Conservation (phyloP, 306 rosid genomes). For the Trifolium pratense region DNA sequence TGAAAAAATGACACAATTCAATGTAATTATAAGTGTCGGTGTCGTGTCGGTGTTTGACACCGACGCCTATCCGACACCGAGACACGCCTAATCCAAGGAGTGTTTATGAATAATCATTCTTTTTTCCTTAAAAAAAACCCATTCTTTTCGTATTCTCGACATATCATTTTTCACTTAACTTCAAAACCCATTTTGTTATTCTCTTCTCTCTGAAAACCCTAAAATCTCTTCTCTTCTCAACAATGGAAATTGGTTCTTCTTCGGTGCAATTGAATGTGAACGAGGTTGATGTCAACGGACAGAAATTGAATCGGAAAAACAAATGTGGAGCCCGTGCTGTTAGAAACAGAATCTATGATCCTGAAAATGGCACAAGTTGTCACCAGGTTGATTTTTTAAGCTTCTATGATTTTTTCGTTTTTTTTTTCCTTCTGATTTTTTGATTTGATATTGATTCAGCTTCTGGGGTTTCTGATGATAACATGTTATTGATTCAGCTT, state of each 20-base stretch:
- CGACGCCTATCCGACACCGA: no score
- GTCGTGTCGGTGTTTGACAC: no score
- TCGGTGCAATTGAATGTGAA: background rate
- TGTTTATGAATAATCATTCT: no score
- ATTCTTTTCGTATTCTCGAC: no score
- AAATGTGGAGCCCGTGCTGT: constrained; percentile 47
- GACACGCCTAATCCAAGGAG: no score
- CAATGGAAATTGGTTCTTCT: background rate
- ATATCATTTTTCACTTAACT: background rate
- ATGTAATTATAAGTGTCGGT: no score
- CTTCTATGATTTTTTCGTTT: background rate
- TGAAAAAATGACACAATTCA: no score
- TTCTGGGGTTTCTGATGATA: no score
- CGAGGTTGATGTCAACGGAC: background rate
- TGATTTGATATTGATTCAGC: background rate
- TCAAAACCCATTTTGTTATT: background rate
- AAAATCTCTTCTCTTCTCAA: background rate
- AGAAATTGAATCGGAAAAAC: constrained; percentile 32
- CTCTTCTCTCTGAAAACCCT: background rate
- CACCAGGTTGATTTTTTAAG: constrained; percentile 58
- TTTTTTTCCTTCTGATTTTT: no score
- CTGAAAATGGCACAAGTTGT: constrained; percentile 60
- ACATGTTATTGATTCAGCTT: no score
- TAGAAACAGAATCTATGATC: constrained; percentile 57
- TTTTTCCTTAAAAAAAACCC: no score